Conservation (phyloP, 257 asterid species). For the Solanum pimpinellifolium region DNA sequence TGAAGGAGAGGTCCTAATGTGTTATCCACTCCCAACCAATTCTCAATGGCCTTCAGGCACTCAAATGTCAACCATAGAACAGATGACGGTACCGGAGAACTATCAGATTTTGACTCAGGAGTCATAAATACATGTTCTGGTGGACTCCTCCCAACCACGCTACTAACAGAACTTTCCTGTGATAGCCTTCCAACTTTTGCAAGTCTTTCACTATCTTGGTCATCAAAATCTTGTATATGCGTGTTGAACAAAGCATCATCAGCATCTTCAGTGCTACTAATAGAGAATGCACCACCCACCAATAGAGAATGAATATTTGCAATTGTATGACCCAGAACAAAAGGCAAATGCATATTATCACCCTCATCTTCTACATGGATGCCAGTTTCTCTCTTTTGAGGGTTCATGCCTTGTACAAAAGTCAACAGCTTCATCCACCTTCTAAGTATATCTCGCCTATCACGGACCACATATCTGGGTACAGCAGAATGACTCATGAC, state of each 20-base stretch:
- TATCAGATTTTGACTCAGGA: slow-evolving; percentile 19
- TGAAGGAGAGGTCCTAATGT: slow-evolving; percentile 43
- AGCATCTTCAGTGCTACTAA: slow-evolving; percentile 14
- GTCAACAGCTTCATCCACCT: slow-evolving; percentile 79
- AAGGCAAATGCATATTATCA: slow-evolving; percentile 70
- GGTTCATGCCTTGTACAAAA: slow-evolving; percentile 90
- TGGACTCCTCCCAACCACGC: slow-evolving; percentile 43
- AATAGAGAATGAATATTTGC: slow-evolving; percentile 68
- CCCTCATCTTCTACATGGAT: slow-evolving; percentile 78
- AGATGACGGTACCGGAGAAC: slow-evolving; percentile 45
- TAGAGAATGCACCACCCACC: slow-evolving; percentile 78
- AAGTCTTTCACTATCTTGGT: slow-evolving; percentile 69
- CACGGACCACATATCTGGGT: slow-evolving; percentile 52
- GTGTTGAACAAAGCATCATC: slow-evolving; percentile 29
- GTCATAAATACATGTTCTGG: slow-evolving; percentile 33
- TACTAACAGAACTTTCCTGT: slow-evolving; percentile 69
- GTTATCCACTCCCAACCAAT: slow-evolving; percentile 70
- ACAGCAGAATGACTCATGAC: slow-evolving; percentile 88
- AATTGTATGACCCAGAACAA: slow-evolving; percentile 56
- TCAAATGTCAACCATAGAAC: slow-evolving; percentile 75
- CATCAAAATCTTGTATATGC: slow-evolving; percentile 44
- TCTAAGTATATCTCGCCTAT: slow-evolving; percentile 61
- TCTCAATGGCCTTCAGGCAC: slow-evolving; percentile 80
- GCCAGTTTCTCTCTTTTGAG: slow-evolving; percentile 84
- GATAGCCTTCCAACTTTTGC: slow-evolving; percentile 93